Base-by-base conservation (phyloP, 176 grass and related monocot genomes). In the Rhynchospora pubera region DNA sequence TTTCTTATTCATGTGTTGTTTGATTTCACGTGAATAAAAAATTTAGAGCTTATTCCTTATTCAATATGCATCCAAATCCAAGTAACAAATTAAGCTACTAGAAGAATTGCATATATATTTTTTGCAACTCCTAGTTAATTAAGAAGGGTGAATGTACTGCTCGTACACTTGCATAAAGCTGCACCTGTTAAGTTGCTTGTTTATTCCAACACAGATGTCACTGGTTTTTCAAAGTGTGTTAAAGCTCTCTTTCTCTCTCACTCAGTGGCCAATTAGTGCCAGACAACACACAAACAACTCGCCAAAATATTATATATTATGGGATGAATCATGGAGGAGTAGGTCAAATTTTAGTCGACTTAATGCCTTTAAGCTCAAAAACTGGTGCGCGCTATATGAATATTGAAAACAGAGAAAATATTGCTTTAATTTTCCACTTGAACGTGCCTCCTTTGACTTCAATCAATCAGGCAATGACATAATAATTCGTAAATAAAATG, bases 201-300 rank as follows among this genome's bases (percentile, higher is more conserved):
- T 82, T 64, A 28, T 65, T 82, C 79, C 79, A 81, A 65, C 59
- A 64, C 44, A 82, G 19, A 82, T 61, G 12, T n/a, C 59, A 82
- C 34, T 82, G 50, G 58, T 52, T 24, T n/a, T 82, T 65, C n/a
- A 82, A 82, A 82, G 79, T 64, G 34, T 65, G 10, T 51, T 66
- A 82, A 81, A 82, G 59, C 42, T 42, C 65, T 10, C 23, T 30
- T 9, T 46, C 61, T 65, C 56, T 80, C 24, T 46, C 1, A 28
- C 62, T 82, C n/a, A 51, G 23, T 82, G 11, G 66, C 79, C 3
- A 66, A n/a, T 82, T 48, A 82, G 39, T 82, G 79, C 79, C 43
- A 65, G 79, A 66, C 79, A 82, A 65, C 79, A 8, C 79, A 28
- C 44, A 82, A 48, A 62, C 79, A 82, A 82, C 79, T 82, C 52